Evolutionary conservation across 139 green algal genomes (phyloP).

Genomic region (Ostreobium quekettii): DNA sequence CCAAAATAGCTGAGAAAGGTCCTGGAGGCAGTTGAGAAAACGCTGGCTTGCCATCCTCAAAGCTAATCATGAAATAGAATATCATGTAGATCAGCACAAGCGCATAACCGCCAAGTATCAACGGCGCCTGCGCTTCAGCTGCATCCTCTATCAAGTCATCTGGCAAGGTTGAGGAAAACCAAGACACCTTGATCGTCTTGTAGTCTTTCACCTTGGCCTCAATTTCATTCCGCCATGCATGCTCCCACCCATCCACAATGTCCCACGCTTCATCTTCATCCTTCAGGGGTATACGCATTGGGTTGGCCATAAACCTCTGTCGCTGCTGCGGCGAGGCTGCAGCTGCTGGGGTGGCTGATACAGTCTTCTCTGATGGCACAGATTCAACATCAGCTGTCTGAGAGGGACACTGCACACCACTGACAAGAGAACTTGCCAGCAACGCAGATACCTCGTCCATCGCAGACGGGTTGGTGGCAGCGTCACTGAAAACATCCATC

Average conservation of each 20-base stretch:
- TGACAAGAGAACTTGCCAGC: no score
- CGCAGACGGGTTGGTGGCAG: no score
- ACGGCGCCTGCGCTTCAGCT: neutral
- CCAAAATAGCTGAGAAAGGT: neutral
- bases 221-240: constrained; percentile 3
- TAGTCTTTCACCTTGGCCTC: neutral
- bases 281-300: neutral
- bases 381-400: neutral
- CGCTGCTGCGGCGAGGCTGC: no score
- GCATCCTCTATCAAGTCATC: constrained; percentile 1
- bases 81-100: constrained; percentile 12
- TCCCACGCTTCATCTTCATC: constrained; percentile 1
- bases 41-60: neutral
- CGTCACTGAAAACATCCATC: no score
- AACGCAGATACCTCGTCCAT: no score
- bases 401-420: no score
- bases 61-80: neutral
- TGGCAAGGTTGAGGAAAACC: neutral
- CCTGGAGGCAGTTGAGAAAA: neutral
- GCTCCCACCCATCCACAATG: constrained; percentile 11
- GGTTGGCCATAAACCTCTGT: no score
- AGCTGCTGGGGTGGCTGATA: neutral
- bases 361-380: neutral
- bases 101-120: neutral
- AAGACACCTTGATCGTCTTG: constrained; percentile 8